These are phyloP conservation scores for Eragrostis curvula DNA, from an alignment of 176 grass and related monocot genomes.

Conservation along the genomic window DNA sequence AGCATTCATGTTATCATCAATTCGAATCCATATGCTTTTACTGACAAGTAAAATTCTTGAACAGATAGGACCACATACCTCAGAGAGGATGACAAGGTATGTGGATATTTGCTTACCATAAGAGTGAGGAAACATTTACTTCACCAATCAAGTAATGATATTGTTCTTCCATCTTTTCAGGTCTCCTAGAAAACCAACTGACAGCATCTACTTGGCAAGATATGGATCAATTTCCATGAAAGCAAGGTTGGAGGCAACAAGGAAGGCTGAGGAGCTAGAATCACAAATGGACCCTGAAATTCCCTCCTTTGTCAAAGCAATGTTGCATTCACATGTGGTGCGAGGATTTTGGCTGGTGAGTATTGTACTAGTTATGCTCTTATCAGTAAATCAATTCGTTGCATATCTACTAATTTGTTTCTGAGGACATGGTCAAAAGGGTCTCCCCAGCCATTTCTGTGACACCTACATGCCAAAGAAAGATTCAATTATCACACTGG, in stretches of 20 bases:
- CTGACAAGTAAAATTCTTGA: not conserved
- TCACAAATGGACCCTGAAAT: constrained; percentile 54
- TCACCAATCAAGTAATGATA: constrained; percentile 20
- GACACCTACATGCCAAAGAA: constrained; percentile 65
- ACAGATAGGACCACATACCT: constrained; percentile 42
- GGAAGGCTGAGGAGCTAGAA: constrained; percentile 77
- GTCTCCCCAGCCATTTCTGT: constrained; percentile 72
- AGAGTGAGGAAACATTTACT: constrained; percentile 2
- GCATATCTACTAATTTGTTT: constrained; percentile 19
- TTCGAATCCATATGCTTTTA: not conserved
- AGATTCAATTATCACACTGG: constrained; percentile 61
- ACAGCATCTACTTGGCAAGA: constrained; percentile 55
- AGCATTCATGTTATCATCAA: not conserved
- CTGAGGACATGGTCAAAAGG: constrained; percentile 37
- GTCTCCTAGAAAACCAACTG: constrained; percentile 54
- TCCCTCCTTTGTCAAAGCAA: constrained; percentile 75
- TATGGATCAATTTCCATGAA: constrained; percentile 54
- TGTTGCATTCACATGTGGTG: constrained; percentile 81
- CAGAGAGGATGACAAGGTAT: constrained; percentile 59
- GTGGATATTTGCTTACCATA: constrained; percentile 22
- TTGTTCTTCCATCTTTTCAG: constrained; percentile 24
- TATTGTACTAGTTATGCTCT: constrained; percentile 8
- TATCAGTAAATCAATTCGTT: not conserved
- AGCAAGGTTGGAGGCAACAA: constrained; percentile 60
- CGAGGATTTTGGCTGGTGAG: constrained; percentile 81